Conservation (phyloP, 2,329 filamentous ascomycete species). For the Diaporthe longicolla region DNA sequence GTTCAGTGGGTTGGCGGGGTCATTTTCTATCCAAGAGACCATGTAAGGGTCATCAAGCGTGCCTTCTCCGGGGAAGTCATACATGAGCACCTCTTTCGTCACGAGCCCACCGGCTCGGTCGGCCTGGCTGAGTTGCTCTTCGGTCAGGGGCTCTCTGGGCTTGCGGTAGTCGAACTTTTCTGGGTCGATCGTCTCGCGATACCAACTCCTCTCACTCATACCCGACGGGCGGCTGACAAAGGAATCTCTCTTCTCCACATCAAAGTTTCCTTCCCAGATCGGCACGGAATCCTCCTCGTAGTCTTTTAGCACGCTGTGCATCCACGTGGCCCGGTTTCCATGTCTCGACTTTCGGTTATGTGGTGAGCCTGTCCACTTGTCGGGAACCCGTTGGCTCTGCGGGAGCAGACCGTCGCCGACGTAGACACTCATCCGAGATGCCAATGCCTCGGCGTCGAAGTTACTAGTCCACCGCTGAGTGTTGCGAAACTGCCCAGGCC, state of each 20-base stretch:
- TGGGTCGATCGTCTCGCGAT: conserved; percentile 39
- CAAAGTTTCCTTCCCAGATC: conserved; percentile 45
- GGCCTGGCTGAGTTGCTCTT: conserved; percentile 42
- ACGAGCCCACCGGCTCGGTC: conserved; percentile 42
- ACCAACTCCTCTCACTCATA: conserved; percentile 40
- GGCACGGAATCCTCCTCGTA: conserved; percentile 37
- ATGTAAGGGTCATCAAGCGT: conserved; percentile 60
- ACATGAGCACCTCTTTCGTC: conserved; percentile 50
- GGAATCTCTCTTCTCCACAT: conserved; percentile 44
- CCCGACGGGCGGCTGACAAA: conserved; percentile 39
- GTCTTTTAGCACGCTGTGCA: conserved; percentile 34
- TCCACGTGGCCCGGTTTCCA: conserved; percentile 42
- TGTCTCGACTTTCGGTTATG: conserved; percentile 20
- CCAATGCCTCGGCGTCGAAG: conserved; percentile 45
- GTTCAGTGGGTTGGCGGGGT: conserved; percentile 60
- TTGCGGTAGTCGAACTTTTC: conserved; percentile 42
- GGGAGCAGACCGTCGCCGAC: conserved; percentile 45
- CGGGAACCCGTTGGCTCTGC: conserved; percentile 29
- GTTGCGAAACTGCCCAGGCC: conserved; percentile 37
- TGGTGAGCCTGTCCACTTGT: conserved; percentile 42
- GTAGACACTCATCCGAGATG: conserved; percentile 44
- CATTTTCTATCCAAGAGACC: conserved; percentile 61
- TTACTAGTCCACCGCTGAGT: conserved; percentile 44
- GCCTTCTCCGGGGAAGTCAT: conserved; percentile 57
- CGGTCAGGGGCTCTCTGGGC: conserved; percentile 42